Base-by-base conservation (phyloP, 78 protist species). In the Fonticula alba region DNA sequence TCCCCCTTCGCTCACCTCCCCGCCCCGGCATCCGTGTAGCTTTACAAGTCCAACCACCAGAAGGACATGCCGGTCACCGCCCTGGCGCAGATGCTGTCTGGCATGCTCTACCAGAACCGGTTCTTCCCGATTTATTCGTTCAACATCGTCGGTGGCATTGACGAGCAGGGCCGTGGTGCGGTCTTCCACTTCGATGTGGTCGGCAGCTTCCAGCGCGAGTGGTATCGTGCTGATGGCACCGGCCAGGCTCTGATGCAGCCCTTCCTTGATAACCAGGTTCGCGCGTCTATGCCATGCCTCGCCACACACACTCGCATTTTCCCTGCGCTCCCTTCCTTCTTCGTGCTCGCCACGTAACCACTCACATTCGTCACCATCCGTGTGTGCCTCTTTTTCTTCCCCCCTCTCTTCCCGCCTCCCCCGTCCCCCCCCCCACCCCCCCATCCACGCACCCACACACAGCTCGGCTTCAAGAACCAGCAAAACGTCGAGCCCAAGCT, bases 51-150 rank as follows among this genome's bases (percentile, higher is more conserved):
- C 59, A 74, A 86, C 50, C 76, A 79, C 64, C 82, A 83, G 40
- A 68, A 75, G 75, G 64, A 61, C 38, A 71, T 85, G 79, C 54
- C 73, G 36, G 66, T 82, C 17, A 60, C 72, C 22, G 90, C 94
- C 33, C 19, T 84, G 3, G 88, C 94, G 0, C 97, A 92, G 71
- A 55, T 82, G 67, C 64, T 96, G 24, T 71, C 91, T 19, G 86
- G 76, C 54, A 88, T 82, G n/a, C 82, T 96, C n/a, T 96, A 96
- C 69, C 36, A 64, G 32, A 71, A 79, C 32, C 78, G 99, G 26
- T 93, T 93, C 80, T 94, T 96, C 88, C 99, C 99, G 31, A 84
- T 68, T 61, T 93, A 93, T 78, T 74, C 97, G 3, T 86, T 81
- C 76, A 87, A 88, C 75, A 50, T 93, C 35, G 59, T 94, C 20